These are phyloP conservation scores for Xerocomellus intermedius DNA, from an alignment of 768 basidiomycete species.

Conservation along the genomic window DNA sequence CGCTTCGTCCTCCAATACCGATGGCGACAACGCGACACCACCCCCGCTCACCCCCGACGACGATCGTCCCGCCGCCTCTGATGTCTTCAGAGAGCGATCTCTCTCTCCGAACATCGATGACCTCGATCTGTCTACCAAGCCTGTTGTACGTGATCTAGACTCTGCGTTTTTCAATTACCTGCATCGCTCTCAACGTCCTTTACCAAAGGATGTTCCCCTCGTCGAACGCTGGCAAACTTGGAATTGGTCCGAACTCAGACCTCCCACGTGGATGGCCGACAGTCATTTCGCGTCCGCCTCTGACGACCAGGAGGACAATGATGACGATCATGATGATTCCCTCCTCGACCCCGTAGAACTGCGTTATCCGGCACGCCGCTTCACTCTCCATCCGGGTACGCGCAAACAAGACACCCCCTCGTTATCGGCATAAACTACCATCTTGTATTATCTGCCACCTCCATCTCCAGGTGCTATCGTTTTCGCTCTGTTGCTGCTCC, in stretches of 20 bases:
- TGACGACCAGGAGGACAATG: constrained; percentile 24
- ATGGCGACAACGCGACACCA: constrained; percentile 32
- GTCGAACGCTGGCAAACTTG: constrained; percentile 34
- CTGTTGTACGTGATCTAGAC: constrained; percentile 27
- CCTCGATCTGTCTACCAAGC: constrained; percentile 15
- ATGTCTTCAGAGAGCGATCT: constrained; percentile 24
- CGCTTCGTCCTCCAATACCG: constrained; percentile 29
- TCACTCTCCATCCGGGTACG: constrained; percentile 9
- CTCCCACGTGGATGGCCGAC: constrained; percentile 26
- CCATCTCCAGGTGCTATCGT: constrained; percentile 12
- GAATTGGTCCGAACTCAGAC: constrained; percentile 34
- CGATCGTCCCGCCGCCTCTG: constrained; percentile 21
- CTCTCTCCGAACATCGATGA: constrained; percentile 24
- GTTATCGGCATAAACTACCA: constrained; percentile 16
- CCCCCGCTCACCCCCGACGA: constrained; percentile 39
- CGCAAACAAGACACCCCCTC: constrained; percentile 16
- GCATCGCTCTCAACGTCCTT: constrained; percentile 24
- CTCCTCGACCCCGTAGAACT: constrained; percentile 15
- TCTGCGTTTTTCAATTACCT: constrained; percentile 24
- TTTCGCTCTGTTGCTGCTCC: constrained; percentile 18
- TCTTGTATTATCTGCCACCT: constrained; percentile 5
- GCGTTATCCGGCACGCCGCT: constrained; percentile 11
- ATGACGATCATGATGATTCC: constrained; percentile 26
- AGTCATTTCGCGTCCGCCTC: neutral
- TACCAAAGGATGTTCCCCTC: constrained; percentile 22